Evolutionary conservation across 768 basidiomycete genomes (phyloP).

Genomic region (Mycena filopes): DNA sequence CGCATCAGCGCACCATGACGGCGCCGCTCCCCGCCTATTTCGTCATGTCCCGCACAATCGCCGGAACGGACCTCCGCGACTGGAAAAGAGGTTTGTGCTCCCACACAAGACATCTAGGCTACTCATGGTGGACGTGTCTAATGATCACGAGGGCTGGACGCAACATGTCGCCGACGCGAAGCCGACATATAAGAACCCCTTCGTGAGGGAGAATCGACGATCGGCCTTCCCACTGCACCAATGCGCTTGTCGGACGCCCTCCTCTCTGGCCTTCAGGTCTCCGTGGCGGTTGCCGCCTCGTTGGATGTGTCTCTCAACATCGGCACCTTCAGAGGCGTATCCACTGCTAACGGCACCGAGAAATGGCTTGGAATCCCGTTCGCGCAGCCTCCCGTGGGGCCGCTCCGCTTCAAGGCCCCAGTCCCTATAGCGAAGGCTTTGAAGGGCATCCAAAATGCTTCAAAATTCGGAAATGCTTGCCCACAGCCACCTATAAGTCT

Average conservation of each 20-base stretch:
- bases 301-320: conserved; percentile 53
- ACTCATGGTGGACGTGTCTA: too few species aligned
- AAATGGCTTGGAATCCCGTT: conserved; percentile 72
- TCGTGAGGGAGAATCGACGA: too few species aligned
- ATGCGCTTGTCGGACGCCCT: not conserved
- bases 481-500: conserved; percentile 55
- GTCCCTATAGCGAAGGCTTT: conserved; percentile 49
- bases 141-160: too few species aligned
- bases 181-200: too few species aligned
- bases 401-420: conserved; percentile 68
- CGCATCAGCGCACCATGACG: too few species aligned
- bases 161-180: too few species aligned
- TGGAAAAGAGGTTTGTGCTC: too few species aligned
- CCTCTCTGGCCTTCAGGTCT: not conserved
- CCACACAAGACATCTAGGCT: too few species aligned
- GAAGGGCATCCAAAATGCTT: conserved; percentile 51
- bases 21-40: too few species aligned
- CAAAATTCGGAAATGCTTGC: conserved; percentile 64
- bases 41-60: too few species aligned
- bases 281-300: conserved; percentile 26
- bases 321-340: conserved; percentile 60
- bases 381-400: conserved; percentile 65
- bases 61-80: too few species aligned
- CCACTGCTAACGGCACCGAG: conserved; percentile 56
- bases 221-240: too few species aligned